phyloP scores from a whole-genome alignment of 306 rosid genomes.

The Luffa acutangula region DNA sequence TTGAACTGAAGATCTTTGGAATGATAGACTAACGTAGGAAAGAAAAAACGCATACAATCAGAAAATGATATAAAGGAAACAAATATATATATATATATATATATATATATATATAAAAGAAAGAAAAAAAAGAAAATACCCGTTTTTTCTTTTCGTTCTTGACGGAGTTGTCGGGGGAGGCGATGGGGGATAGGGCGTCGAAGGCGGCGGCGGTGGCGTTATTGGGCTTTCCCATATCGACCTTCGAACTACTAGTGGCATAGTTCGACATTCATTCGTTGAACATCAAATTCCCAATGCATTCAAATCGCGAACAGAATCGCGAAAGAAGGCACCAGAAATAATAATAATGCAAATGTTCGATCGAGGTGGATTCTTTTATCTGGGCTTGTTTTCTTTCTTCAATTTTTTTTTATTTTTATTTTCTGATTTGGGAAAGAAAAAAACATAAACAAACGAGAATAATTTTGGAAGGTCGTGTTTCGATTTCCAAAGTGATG shows the following conservation, averaged over 20 bases:
- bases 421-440: background rate
- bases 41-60: background rate
- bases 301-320: conserved; percentile 6
- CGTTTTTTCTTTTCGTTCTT: conserved; percentile 61
- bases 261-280: conserved; percentile 37
- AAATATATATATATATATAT: too few relatives aligned
- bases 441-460: background rate
- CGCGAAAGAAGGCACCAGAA: conserved; percentile 4
- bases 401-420: background rate
- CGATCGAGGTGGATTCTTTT: background rate
- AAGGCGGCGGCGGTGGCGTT: background rate
- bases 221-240: conserved; percentile 33
- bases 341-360: background rate
- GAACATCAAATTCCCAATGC: background rate
- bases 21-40: conserved; percentile 38
- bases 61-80: background rate
- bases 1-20: conserved; percentile 72
- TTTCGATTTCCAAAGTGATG: background rate
- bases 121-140: conserved; percentile 12
- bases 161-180: conserved; percentile 19
- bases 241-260: conserved; percentile 12
- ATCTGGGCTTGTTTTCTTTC: background rate
- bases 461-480: background rate
- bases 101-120: too few relatives aligned
- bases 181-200: background rate